A percentile compares a stretch with the other conserved stretches of the same genome.
These are phyloP conservation scores for Beauveria rudraprayagi DNA, from an alignment of 2,329 filamentous ascomycete genomes.

Conservation along the genomic window DNA sequence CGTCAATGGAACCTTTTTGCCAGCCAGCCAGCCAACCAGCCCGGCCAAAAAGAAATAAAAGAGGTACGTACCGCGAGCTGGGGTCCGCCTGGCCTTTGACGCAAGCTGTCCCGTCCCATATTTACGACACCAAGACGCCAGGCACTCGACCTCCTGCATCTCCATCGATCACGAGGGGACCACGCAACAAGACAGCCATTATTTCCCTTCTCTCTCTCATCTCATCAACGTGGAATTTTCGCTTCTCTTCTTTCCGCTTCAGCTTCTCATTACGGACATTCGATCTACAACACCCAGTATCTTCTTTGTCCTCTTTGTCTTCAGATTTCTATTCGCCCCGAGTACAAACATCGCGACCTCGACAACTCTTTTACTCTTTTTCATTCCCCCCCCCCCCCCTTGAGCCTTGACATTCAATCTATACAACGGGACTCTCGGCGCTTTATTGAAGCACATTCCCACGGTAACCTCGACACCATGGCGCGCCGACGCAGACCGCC, in stretches of 20 bases:
- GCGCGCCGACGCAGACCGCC: slow-evolving; percentile 49
- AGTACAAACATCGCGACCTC: not conserved
- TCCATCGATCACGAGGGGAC: not conserved
- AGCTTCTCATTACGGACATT: not conserved
- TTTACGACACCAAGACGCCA: not conserved
- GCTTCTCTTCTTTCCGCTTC: not conserved
- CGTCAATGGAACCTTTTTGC: too few relatives aligned
- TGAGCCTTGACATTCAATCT: not conserved
- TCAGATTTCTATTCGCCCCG: not conserved
- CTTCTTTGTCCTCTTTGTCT: too few relatives aligned
- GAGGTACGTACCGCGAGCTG: not conserved
- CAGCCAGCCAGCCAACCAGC: not conserved
- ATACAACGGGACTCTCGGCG: not conserved
- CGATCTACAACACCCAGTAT: not conserved
- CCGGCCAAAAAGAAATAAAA: not conserved
- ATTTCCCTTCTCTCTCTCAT: not conserved
- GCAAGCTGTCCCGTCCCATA: not conserved
- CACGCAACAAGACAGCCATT: not conserved
- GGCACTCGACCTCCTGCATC: not conserved
- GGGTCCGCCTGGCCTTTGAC: not conserved
- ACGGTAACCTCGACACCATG: slow-evolving; percentile 29
- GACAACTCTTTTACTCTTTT: not conserved
- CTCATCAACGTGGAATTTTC: not conserved
- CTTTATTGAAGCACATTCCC: not conserved
- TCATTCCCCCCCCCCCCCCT: too few relatives aligned